Evolutionary conservation across 805 yeast species (phyloP), one percentile per base, ranked within the genome.

Genomic region (Candida peoriensis): DNA sequence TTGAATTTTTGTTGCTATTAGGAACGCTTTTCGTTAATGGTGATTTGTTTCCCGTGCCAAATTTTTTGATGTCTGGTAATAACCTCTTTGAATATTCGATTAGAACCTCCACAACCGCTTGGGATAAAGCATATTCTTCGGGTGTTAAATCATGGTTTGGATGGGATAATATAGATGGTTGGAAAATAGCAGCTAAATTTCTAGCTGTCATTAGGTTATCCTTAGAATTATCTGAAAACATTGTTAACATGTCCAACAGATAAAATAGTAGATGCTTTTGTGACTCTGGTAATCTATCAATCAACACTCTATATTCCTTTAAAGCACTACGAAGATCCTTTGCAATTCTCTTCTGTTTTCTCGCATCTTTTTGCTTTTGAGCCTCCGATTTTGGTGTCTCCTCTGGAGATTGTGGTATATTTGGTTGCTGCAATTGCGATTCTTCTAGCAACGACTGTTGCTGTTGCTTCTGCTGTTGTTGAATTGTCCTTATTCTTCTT

Each of bases 111-210:
- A 93, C 81, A 22, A 86, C 96, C 7, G 78, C 70, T 46, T 89
- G 87, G 5, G 95, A 84, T 23, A 87, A 62, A 10, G 85, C 90
- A 61, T 89, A 89, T 59, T 93, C 97, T 21, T 78, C 86, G 1
- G 97, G 97, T 27, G 81, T 76, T 79, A 90, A 76, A 54, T 89
- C 96, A 57, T 93, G 97, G 45, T 72, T 74, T 5, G 96, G 95
- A 57, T 90, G 97, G 8, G 95, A 83, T 34, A 93, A 66, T 13
- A 93, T 78, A n/a, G 96, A 84, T 4, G 98, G 97, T 62, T 93
- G 98, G 64, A 93, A 93, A 38, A 93, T 85, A 2, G 97, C 96
- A 1, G 97, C 95, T 44, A 93, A 65, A 55, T 93, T 93, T 48
- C 87, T 75, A 2, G 95, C 85, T 2, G 96, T 78, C 99, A 93